A percentile compares a stretch with the other conserved stretches of the same genome.
phyloP scores from a whole-genome alignment of 352 stramenopile species.

The Phytophthora megakarya region DNA sequence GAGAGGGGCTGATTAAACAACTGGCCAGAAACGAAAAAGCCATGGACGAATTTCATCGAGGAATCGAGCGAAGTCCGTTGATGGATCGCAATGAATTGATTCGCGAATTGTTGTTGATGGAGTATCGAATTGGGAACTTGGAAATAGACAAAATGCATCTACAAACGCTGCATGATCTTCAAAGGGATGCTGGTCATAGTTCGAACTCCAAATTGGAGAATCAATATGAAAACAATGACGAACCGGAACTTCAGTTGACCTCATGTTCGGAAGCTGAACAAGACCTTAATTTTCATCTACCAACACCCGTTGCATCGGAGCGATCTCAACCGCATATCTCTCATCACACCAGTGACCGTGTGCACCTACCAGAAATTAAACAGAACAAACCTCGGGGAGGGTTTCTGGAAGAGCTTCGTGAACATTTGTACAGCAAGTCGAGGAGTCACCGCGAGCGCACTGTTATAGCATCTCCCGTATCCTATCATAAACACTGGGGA shows the following conservation, averaged over 20 bases:
- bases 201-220: too few species aligned
- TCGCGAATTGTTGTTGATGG: slow-evolving; percentile 72
- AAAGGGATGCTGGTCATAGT: background rate
- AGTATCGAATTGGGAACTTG: slow-evolving; percentile 89
- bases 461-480: slow-evolving; percentile 17
- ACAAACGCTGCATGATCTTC: slow-evolving; percentile 43
- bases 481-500: slow-evolving; percentile 50
- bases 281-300: slow-evolving; percentile 18
- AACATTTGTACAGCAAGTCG: slow-evolving; percentile 30
- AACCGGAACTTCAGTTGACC: slow-evolving; percentile 7
- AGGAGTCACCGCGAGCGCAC: slow-evolving; percentile 20
- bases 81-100: slow-evolving; percentile 55
- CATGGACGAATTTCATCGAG: slow-evolving; percentile 65
- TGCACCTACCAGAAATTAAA: slow-evolving; percentile 28
- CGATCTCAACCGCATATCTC: slow-evolving; percentile 12
- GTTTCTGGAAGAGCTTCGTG: slow-evolving; percentile 34
- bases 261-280: background rate
- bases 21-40: slow-evolving; percentile 40
- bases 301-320: slow-evolving; percentile 2
- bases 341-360: slow-evolving; percentile 9
- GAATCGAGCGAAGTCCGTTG: slow-evolving; percentile 51
- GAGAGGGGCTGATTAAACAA: slow-evolving; percentile 30
- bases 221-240: slow-evolving; percentile 34
- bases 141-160: slow-evolving; percentile 93
- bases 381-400: slow-evolving; percentile 18